phyloP scores from a whole-genome alignment of 2,329 filamentous ascomycete species.

The Monosporascus sp. region DNA sequence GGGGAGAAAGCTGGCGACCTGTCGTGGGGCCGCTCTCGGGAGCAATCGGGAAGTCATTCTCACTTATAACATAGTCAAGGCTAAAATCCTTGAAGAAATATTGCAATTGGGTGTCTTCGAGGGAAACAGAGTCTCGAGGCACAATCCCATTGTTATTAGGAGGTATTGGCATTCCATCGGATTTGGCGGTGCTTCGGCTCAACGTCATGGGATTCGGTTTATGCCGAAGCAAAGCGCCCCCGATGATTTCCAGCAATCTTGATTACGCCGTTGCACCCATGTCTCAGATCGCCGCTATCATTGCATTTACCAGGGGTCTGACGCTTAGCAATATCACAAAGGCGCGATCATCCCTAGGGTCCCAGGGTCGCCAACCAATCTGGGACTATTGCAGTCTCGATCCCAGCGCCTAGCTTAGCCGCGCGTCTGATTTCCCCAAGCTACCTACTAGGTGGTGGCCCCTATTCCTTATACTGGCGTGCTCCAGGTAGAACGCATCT shows the following conservation, averaged over 20 bases:
- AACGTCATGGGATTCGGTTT: background rate
- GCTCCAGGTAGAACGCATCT: no score
- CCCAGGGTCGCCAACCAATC: no score
- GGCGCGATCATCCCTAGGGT: no score
- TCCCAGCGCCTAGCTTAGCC: no score
- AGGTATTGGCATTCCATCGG: background rate
- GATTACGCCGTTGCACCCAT: background rate
- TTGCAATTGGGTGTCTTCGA: background rate
- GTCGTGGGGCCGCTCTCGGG: constrained; percentile 14
- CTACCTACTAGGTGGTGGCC: no score
- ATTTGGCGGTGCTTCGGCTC: background rate
- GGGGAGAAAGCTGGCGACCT: constrained; percentile 11
- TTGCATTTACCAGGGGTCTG: no score
- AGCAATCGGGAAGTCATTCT: constrained; percentile 6
- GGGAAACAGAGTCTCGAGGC: background rate
- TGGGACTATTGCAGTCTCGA: no score
- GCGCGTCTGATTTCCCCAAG: no score
- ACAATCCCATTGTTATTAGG: background rate
- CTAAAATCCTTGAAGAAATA: no score
- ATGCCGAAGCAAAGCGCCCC: constrained; percentile 1
- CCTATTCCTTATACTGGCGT: no score
- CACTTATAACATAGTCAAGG: background rate
- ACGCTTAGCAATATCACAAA: no score
- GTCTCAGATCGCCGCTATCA: no score
- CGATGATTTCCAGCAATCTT: background rate